These are phyloP conservation scores for Massariosphaeria phaeospora DNA, from an alignment of 495 filamentous ascomycete genomes.

Conservation along the genomic window DNA sequence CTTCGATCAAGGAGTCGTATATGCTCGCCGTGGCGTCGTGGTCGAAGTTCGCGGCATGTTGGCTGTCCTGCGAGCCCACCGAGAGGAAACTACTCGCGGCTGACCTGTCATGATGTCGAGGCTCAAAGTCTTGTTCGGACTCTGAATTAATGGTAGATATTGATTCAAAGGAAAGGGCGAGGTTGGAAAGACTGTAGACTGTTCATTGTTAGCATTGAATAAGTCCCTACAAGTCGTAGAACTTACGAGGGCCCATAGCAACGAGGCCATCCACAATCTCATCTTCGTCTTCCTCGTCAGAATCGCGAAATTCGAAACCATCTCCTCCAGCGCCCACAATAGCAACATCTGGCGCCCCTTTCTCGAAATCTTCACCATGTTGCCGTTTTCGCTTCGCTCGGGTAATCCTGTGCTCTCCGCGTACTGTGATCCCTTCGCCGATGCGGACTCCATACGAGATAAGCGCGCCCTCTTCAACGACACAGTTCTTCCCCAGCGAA, in stretches of 20 bases:
- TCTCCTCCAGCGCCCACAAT: slow-evolving; percentile 55
- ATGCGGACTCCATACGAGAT: slow-evolving; percentile 76
- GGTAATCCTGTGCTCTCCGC: slow-evolving; percentile 52
- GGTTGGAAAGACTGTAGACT: slow-evolving; percentile 64
- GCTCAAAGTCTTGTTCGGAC: slow-evolving; percentile 36
- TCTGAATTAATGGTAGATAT: slow-evolving; percentile 65
- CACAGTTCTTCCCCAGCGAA: slow-evolving; percentile 64
- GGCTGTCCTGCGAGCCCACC: slow-evolving; percentile 45
- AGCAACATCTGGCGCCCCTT: slow-evolving; percentile 49
- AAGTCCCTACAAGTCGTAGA: neutral
- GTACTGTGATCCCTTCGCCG: slow-evolving; percentile 53
- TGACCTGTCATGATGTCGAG: slow-evolving; percentile 38
- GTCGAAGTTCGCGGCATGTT: slow-evolving; percentile 68
- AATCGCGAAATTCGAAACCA: slow-evolving; percentile 48
- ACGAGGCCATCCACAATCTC: slow-evolving; percentile 43
- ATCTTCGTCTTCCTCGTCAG: slow-evolving; percentile 50
- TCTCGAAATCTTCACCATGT: slow-evolving; percentile 39
- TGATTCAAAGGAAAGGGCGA: slow-evolving; percentile 69
- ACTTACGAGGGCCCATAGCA: slow-evolving; percentile 51
- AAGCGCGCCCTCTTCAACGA: slow-evolving; percentile 64
- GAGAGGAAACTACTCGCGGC: slow-evolving; percentile 52
- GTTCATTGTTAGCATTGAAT: slow-evolving; percentile 40
- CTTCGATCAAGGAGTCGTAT: slow-evolving; percentile 70
- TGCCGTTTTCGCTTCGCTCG: slow-evolving; percentile 48
- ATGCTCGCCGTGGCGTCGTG: slow-evolving; percentile 80